Evolutionary conservation across 164 flowering plant species (phyloP).

Genomic region (Sedum album): DNA sequence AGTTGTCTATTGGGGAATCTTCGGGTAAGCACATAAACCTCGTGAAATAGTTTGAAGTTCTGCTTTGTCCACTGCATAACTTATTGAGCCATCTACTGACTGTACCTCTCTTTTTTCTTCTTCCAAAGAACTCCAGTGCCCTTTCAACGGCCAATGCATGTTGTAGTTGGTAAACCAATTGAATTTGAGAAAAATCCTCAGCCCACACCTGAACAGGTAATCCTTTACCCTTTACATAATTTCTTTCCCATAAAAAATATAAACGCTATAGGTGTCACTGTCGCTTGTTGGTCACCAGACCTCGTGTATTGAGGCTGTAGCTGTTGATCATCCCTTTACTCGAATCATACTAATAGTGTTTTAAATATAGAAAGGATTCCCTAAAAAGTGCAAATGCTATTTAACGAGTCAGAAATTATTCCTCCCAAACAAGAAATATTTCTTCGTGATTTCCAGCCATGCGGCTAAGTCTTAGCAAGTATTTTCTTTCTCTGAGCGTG

Average conservation of each 20-base stretch:
- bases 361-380: too few species aligned
- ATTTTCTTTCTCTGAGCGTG: not conserved
- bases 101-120: not conserved
- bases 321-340: too few species aligned
- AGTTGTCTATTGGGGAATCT: constrained; percentile 69
- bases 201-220: constrained; percentile 79
- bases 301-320: too few species aligned
- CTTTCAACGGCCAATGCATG: constrained; percentile 52
- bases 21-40: constrained; percentile 49
- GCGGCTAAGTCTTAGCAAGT: too few species aligned
- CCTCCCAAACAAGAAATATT: not conserved
- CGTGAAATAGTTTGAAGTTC: not conserved
- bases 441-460: too few species aligned
- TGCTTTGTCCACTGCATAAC: too few species aligned
- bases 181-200: constrained; percentile 51
- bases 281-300: too few species aligned
- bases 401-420: not conserved
- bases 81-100: not conserved
- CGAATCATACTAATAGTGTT: too few species aligned
- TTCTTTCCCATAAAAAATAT: not conserved
- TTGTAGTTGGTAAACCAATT: constrained; percentile 83
- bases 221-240: not conserved
- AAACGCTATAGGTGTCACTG: too few species aligned
- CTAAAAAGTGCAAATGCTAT: too few species aligned
- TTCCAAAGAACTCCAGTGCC: constrained; percentile 65